Percentiles rank a stretch among this genome's conserved stretches.
Evolutionary conservation across 2,329 filamentous ascomycete species (phyloP).

Genomic region (Nemania sp.): DNA sequence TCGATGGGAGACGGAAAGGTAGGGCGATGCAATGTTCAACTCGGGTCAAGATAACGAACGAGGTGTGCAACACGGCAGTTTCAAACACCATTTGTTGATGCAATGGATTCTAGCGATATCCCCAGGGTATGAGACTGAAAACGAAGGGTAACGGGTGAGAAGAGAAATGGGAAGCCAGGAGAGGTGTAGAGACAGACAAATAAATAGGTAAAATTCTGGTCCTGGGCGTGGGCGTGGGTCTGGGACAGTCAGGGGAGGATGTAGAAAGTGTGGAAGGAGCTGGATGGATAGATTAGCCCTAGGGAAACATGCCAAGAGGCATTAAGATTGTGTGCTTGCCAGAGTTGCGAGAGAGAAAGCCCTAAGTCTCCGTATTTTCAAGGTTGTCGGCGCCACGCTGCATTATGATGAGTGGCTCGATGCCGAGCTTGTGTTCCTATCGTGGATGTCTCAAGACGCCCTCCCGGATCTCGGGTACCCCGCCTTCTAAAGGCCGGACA

Average conservation of each 20-base stretch:
- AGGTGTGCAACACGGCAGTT: not conserved
- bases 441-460: constrained; percentile 15
- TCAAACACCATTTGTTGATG: not conserved
- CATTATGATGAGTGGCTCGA: not conserved
- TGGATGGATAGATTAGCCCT: no score
- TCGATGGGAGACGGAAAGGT: not conserved
- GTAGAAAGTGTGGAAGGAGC: not conserved
- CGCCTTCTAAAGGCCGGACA: constrained; percentile 5
- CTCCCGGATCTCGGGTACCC: constrained; percentile 11
- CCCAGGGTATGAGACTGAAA: not conserved
- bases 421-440: constrained; percentile 2
- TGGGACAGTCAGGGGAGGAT: not conserved
- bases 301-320: not conserved
- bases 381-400: not conserved
- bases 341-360: no score
- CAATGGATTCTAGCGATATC: not conserved
- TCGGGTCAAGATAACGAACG: not conserved
- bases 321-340: not conserved
- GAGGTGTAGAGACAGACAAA: not conserved
- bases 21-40: not conserved
- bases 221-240: not conserved
- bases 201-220: constrained; percentile 1
- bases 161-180: not conserved
- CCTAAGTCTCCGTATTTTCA: not conserved
- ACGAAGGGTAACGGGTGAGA: not conserved